Evolutionary conservation across 805 yeast genomes (phyloP).

Genomic region (Groenewaldozyma tartarivorans): DNA sequence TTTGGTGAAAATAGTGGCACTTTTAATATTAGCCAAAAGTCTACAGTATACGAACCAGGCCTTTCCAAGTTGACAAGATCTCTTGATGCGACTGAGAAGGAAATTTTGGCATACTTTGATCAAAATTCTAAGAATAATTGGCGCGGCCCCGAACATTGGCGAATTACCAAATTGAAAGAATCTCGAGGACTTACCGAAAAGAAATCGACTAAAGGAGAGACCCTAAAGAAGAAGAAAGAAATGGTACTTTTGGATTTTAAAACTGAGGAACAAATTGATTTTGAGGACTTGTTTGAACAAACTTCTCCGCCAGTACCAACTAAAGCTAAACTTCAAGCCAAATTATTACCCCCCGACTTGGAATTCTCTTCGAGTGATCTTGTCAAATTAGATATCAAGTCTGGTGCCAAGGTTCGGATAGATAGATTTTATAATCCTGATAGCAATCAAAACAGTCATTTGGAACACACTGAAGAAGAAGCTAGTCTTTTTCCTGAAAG

Average conservation of each 20-base stretch:
- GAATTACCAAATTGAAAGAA: conserved; percentile 49
- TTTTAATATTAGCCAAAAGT: neutral
- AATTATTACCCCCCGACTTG: conserved; percentile 62
- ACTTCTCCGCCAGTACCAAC: no score
- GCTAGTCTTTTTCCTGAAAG: conserved; percentile 69
- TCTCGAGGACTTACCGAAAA: neutral
- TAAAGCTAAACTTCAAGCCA: no score
- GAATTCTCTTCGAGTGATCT: conserved; percentile 62
- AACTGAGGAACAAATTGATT: conserved; percentile 28
- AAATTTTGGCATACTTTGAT: conserved; percentile 75
- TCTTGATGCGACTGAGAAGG: conserved; percentile 28
- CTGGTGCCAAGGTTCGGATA: no score
- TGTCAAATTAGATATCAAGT: conserved; percentile 48
- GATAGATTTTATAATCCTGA: conserved; percentile 66
- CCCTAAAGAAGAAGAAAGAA: conserved; percentile 21
- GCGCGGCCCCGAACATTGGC: conserved; percentile 95
- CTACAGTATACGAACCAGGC: neutral
- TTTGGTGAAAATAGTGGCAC: conserved; percentile 5
- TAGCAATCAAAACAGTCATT: conserved; percentile 16
- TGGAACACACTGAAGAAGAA: conserved; percentile 44
- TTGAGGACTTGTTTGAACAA: conserved; percentile 33
- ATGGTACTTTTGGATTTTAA: conserved; percentile 36
- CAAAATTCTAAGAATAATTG: conserved; percentile 60
- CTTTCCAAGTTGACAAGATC: neutral
- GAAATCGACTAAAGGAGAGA: neutral